Evolutionary conservation across 1,284 basidiomycete genomes (phyloP), one percentile per base, ranked within the genome.

Genomic region (Cronartium quercuum): DNA sequence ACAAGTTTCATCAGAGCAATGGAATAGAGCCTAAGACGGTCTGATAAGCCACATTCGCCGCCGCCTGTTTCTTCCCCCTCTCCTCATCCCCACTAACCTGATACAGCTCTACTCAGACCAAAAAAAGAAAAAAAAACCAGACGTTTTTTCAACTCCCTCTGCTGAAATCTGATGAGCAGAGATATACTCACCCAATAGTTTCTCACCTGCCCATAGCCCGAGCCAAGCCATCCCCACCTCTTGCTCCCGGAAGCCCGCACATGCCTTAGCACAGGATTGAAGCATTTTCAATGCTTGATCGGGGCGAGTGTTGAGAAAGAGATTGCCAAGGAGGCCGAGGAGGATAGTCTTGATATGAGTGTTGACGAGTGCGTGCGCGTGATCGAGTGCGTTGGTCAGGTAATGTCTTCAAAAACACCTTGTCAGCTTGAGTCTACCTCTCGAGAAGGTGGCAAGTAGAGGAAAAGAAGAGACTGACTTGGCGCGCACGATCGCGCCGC

Each of bases 221-320:
- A 69, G 29, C 41, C 67, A 42, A 6, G 67, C 24, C 18, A 58
- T 42, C 6, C 67, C 67, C 21, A 69, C 67, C 37, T 41, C 37
- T 10, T 35, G 35, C 15, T 58, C 38, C 41, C 18, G 18, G 21
- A 69, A 69, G 3, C 68, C 68, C 9, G 29, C 29, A 29, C 40
- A 29, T 12, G 60, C 40, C 12, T 69, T 69, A 35, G 44, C 61
- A 47, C 68, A 69, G 13, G 68, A 58, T 18, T 42, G 61, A 24
- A 69, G 51, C 68, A 69, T 69, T 41, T 69, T 61, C 6, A 58
- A 60, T 2, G 68, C 68, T 47, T 69, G 68, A 42, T 69, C 68
- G 15, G 55, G 41, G 4, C 68, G 68, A 21, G 68, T 69, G 9
- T 69, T 69, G 35, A 69, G 18, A 40, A 69, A 69, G 38, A 62